phyloP scores from a whole-genome alignment of 495 filamentous ascomycete species.

The Xylaria intraflava region DNA sequence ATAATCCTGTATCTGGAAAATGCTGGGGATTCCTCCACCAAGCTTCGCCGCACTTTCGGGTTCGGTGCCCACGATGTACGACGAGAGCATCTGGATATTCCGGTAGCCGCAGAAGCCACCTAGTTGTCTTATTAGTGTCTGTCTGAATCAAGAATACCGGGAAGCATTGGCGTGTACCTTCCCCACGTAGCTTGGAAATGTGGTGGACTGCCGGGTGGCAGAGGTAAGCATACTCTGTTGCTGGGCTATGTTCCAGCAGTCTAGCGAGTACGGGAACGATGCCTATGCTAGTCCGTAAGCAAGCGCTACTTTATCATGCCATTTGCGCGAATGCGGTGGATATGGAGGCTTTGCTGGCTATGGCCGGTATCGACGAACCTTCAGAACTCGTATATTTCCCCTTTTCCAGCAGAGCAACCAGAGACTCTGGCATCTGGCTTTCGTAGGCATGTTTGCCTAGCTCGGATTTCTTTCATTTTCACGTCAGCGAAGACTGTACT shows the following conservation, averaged over 20 bases:
- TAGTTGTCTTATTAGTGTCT: slow-evolving; percentile 9
- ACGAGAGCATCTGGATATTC: slow-evolving; percentile 91
- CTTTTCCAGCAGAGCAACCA: slow-evolving; percentile 60
- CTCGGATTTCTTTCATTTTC: slow-evolving; percentile 45
- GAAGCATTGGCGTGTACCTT: slow-evolving; percentile 37
- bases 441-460: slow-evolving; percentile 84
- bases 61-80: slow-evolving; percentile 59
- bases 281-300: slow-evolving; percentile 33
- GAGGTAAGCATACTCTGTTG: slow-evolving; percentile 64
- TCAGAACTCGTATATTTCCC: slow-evolving; percentile 50
- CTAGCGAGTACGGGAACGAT: slow-evolving; percentile 69
- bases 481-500: neutral
- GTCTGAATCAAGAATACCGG: neutral
- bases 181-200: slow-evolving; percentile 69
- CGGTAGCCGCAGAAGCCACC: slow-evolving; percentile 97
- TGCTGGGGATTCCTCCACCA: slow-evolving; percentile 57
- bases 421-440: slow-evolving; percentile 77
- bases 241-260: slow-evolving; percentile 60
- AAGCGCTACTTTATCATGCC: slow-evolving; percentile 11
- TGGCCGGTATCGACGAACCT: slow-evolving; percentile 50
- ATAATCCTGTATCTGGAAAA: slow-evolving; percentile 77
- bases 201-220: slow-evolving; percentile 74
- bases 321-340: neutral
- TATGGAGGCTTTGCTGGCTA: slow-evolving; percentile 27
- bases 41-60: slow-evolving; percentile 56